A percentile compares a stretch with the other conserved stretches of the same genome.
These are phyloP conservation scores for Pyrenophora tritici-repentis DNA, from an alignment of 2,329 filamentous ascomycete species.

Conservation along the genomic window DNA sequence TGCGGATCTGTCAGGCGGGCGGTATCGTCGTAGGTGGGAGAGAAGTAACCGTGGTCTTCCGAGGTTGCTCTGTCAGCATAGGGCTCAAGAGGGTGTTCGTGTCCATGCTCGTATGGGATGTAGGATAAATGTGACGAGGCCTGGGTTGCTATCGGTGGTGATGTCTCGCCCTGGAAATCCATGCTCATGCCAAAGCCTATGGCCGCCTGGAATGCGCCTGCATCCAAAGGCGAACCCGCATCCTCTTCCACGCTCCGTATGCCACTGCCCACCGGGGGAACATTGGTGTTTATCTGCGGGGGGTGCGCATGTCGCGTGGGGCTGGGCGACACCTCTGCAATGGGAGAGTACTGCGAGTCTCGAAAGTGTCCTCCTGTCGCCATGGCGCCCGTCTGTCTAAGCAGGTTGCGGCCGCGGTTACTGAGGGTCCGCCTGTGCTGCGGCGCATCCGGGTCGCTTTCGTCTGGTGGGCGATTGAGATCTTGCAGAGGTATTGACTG, in stretches of 20 bases:
- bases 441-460: slow-evolving; percentile 36
- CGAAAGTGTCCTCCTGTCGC: slow-evolving; percentile 47
- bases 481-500: slow-evolving; percentile 74
- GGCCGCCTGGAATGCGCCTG: slow-evolving; percentile 55
- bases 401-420: slow-evolving; percentile 54
- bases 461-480: slow-evolving; percentile 49
- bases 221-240: slow-evolving; percentile 50
- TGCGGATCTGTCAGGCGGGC: slow-evolving; percentile 62
- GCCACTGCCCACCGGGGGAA: slow-evolving; percentile 35
- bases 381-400: slow-evolving; percentile 52
- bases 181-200: slow-evolving; percentile 55
- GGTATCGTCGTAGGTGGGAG: slow-evolving; percentile 61
- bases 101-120: slow-evolving; percentile 34
- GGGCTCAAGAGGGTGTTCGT: slow-evolving; percentile 17
- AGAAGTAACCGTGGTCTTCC: slow-evolving; percentile 60
- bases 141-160: slow-evolving; percentile 32
- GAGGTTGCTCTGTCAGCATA: slow-evolving; percentile 53
- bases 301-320: slow-evolving; percentile 42
- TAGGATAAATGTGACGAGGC: slow-evolving; percentile 56
- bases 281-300: slow-evolving; percentile 45
- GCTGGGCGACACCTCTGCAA: slow-evolving; percentile 59
- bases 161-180: slow-evolving; percentile 50
- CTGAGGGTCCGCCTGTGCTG: slow-evolving; percentile 53
- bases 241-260: slow-evolving; percentile 44
- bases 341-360: slow-evolving; percentile 57